phyloP scores from a whole-genome alignment of 768 basidiomycete genomes.

The Termitomyces sp. region DNA sequence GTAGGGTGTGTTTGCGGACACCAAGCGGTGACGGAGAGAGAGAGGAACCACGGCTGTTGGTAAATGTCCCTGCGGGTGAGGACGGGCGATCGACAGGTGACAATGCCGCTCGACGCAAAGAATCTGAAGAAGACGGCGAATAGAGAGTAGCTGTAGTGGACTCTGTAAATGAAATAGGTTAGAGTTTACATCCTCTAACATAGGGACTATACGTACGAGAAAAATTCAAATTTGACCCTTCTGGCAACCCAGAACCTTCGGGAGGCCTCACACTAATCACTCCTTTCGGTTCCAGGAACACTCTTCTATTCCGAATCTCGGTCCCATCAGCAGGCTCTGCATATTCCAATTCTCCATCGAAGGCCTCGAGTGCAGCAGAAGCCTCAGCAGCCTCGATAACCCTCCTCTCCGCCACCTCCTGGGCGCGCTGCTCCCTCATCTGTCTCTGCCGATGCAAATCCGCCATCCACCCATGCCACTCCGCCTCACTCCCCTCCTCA shows the following conservation, averaged over 20 bases:
- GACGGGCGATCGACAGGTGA: conserved; percentile 22
- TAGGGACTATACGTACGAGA: background rate
- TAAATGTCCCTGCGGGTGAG: conserved; percentile 17
- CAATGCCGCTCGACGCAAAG: conserved; percentile 20
- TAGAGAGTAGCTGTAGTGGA: conserved; percentile 19
- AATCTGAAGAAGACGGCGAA: conserved; percentile 32
- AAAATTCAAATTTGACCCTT: background rate
- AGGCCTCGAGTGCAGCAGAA: background rate
- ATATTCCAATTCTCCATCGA: conserved; percentile 8
- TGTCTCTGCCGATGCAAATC: conserved; percentile 41
- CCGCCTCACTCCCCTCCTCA: conserved; percentile 49
- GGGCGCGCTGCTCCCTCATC: conserved; percentile 15
- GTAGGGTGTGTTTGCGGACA: conserved; percentile 2
- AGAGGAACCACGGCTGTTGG: conserved; percentile 14
- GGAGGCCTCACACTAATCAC: conserved; percentile 17
- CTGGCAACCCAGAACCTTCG: background rate
- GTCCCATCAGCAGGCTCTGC: background rate
- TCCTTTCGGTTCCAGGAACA: conserved; percentile 26
- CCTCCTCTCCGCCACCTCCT: conserved; percentile 6
- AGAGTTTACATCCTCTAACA: too few species aligned
- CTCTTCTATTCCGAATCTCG: conserved; percentile 16
- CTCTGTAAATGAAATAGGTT: background rate
- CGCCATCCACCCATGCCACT: conserved; percentile 67
- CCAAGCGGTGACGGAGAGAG: conserved; percentile 11
- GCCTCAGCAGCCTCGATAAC: conserved; percentile 1